Conservation (phyloP, 352 stramenopile species). For the Pythium folliculosum region DNA sequence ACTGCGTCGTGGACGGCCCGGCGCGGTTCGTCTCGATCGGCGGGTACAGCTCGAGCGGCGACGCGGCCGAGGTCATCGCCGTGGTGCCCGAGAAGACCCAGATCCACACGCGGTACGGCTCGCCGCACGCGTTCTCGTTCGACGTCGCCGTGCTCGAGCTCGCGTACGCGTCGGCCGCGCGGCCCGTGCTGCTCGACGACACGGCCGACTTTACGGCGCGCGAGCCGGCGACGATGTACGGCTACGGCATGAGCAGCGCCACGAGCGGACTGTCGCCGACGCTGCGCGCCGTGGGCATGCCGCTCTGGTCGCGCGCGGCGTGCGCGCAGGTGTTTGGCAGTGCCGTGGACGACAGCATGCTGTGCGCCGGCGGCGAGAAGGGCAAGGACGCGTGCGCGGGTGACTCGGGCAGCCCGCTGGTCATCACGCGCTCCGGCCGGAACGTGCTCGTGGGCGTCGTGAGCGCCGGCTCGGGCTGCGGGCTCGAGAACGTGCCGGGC, state of each 20-base stretch:
- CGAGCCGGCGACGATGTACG: constrained; percentile 34
- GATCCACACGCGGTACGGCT: constrained; percentile 29
- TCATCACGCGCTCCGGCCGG: constrained; percentile 12
- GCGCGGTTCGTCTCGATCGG: constrained; percentile 35
- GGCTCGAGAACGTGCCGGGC: constrained; percentile 34
- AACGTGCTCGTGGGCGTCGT: constrained; percentile 36
- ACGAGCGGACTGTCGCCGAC: constrained; percentile 11
- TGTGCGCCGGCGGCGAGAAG: constrained; percentile 35
- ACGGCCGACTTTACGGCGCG: constrained; percentile 29
- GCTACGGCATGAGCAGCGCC: constrained; percentile 22
- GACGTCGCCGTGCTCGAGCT: constrained; percentile 41
- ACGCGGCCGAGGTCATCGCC: constrained; percentile 22
- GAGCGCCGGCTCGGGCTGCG: constrained; percentile 41
- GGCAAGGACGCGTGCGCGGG: constrained; percentile 37
- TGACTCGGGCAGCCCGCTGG: constrained; percentile 39
- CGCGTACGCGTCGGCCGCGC: constrained; percentile 21
- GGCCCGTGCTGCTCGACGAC: constrained; percentile 29
- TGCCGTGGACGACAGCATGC: constrained; percentile 36
- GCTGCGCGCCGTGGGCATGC: constrained; percentile 25
- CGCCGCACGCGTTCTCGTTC: constrained; percentile 31
- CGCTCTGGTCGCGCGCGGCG: constrained; percentile 28
- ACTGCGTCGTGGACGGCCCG: constrained; percentile 36
- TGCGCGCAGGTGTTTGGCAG: constrained; percentile 38
- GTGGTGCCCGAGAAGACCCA: constrained; percentile 25
- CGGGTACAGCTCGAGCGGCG: constrained; percentile 29